These are phyloP conservation scores for Podosphaera xanthii DNA, from an alignment of 2,329 filamentous ascomycete species.

Conservation along the genomic window DNA sequence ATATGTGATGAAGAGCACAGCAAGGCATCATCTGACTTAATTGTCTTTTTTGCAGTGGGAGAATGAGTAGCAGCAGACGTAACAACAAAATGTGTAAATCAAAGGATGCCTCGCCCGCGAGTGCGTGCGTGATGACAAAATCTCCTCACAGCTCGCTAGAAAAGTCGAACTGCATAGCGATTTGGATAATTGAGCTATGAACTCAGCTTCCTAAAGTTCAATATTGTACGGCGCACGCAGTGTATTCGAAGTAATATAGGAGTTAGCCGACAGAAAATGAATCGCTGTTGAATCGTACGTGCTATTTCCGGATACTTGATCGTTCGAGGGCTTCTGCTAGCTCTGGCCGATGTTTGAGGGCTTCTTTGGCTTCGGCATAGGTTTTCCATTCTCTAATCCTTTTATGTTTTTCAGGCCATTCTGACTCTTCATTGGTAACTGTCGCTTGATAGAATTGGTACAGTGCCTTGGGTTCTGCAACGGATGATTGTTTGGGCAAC, in stretches of 20 bases:
- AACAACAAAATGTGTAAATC: conserved; percentile 8
- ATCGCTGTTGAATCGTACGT: conserved; percentile 15
- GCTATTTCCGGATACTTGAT: conserved; percentile 25
- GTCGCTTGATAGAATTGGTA: conserved; percentile 73
- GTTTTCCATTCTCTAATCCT: conserved; percentile 76
- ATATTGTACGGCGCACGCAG: conserved; percentile 5
- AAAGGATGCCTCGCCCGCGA: conserved; percentile 10
- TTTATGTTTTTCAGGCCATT: conserved; percentile 92
- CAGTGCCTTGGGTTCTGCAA: conserved; percentile 34
- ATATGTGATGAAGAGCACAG: conserved; percentile 10
- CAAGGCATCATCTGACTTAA: conserved; percentile 14
- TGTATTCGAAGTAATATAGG: not conserved
- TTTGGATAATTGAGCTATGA: conserved; percentile 7
- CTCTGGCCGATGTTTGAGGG: conserved; percentile 59
- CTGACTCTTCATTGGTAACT: conserved; percentile 62
- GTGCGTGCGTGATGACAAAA: conserved; percentile 4
- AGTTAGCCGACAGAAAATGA: not conserved
- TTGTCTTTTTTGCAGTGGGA: conserved; percentile 16
- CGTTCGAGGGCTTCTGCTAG: conserved; percentile 64
- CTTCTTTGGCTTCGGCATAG: conserved; percentile 58
- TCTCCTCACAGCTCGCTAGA: conserved; percentile 3
- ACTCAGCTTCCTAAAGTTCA: conserved; percentile 12
- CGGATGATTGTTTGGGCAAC: conserved; percentile 33
- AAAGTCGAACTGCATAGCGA: conserved; percentile 7
- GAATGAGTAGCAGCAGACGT: conserved; percentile 4